These are phyloP conservation scores for Nicotiana noctiflora DNA, from an alignment of 257 asterid species.

Conservation along the genomic window DNA sequence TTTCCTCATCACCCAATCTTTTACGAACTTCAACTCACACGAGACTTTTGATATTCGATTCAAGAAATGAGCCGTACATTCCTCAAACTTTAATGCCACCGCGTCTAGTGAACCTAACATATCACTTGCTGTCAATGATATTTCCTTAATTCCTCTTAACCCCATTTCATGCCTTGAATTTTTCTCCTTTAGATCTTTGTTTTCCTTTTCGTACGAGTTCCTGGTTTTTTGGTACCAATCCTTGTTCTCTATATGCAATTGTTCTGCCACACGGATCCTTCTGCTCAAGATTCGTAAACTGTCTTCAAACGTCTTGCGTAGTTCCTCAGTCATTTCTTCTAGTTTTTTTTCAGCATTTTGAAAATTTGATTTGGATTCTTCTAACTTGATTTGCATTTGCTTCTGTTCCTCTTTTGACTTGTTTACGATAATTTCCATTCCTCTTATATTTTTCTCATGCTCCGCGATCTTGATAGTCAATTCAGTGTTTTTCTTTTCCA, in stretches of 20 bases:
- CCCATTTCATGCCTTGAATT: constrained; percentile 15
- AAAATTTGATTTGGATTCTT: constrained; percentile 32
- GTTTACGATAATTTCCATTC: background rate
- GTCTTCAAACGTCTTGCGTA: constrained; percentile 59
- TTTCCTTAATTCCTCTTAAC: constrained; percentile 34
- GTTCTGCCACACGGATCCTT: constrained; percentile 80
- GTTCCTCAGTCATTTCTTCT: constrained; percentile 62
- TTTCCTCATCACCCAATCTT: constrained; percentile 63
- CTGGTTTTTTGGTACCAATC: constrained; percentile 53
- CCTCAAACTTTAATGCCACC: constrained; percentile 47
- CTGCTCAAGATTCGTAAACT: constrained; percentile 61
- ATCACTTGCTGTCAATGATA: constrained; percentile 41
- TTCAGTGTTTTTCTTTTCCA: constrained; percentile 38
- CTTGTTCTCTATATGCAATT: constrained; percentile 63
- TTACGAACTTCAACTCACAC: constrained; percentile 56
- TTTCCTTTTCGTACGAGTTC: constrained; percentile 32
- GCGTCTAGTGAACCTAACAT: constrained; percentile 45
- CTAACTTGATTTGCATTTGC: constrained; percentile 4
- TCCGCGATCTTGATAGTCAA: constrained; percentile 26
- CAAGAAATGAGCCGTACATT: constrained; percentile 43
- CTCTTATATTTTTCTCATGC: constrained; percentile 21
- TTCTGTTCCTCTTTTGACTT: constrained; percentile 25
- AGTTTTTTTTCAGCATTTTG: constrained; percentile 43
- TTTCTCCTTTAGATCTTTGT: constrained; percentile 32
- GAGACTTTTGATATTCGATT: constrained; percentile 66